phyloP scores from a whole-genome alignment of 371 early-diverging fungal species.

The Rhizopus microsporus region DNA sequence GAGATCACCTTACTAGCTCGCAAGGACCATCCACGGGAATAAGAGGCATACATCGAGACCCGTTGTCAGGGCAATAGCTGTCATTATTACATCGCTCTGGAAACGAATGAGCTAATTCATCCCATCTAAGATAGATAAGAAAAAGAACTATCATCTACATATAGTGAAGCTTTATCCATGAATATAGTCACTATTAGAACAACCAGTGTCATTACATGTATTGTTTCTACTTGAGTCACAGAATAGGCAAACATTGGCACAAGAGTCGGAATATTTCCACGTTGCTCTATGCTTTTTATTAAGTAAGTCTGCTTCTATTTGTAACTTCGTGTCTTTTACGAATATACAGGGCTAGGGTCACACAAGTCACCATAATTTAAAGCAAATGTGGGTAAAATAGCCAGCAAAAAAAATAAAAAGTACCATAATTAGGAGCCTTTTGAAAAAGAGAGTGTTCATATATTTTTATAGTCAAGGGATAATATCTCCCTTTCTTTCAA shows the following conservation, averaged over 20 bases:
- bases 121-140: conserved; percentile 18
- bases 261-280: conserved; percentile 31
- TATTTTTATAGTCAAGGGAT: no score
- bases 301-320: neutral
- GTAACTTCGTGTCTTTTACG: conserved; percentile 8
- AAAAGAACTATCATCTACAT: neutral
- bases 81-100: conserved; percentile 25
- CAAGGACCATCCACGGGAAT: conserved; percentile 17
- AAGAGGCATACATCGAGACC: conserved; percentile 23
- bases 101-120: conserved; percentile 11
- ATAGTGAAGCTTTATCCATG: conserved; percentile 17
- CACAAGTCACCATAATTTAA: conserved; percentile 21
- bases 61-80: conserved; percentile 29
- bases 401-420: no score
- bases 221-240: conserved; percentile 21
- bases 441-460: no score
- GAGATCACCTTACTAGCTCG: conserved; percentile 17
- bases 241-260: conserved; percentile 26
- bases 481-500: no score
- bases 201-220: conserved; percentile 26
- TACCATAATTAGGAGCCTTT: no score
- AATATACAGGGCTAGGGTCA: conserved; percentile 21
- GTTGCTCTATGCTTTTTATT: conserved; percentile 13
- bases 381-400: conserved; percentile 3
- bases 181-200: conserved; percentile 33